These are phyloP conservation scores for Neolentinus lepideus DNA, from an alignment of 1,284 basidiomycete species.

Conservation along the genomic window DNA sequence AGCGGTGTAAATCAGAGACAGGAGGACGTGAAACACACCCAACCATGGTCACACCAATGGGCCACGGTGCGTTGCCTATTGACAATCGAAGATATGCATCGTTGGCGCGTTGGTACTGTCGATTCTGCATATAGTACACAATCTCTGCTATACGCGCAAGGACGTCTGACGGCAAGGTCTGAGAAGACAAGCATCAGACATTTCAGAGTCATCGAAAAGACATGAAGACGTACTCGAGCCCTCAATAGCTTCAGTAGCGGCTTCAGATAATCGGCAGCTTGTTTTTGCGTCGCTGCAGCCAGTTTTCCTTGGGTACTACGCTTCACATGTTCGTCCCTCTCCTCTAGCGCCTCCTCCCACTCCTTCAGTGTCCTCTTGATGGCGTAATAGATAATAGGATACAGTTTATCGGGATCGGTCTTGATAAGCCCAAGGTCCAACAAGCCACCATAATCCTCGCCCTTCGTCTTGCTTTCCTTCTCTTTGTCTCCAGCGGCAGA, in stretches of 20 bases:
- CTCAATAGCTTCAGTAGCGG: slow-evolving; percentile 91
- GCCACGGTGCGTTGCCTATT: slow-evolving; percentile 99
- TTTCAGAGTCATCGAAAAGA: neutral
- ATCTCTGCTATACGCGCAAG: slow-evolving; percentile 90
- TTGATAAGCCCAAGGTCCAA: slow-evolving; percentile 82
- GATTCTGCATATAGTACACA: slow-evolving; percentile 91
- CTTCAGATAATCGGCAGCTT: slow-evolving; percentile 95
- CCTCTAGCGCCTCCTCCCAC: slow-evolving; percentile 93
- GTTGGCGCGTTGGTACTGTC: slow-evolving; percentile 92
- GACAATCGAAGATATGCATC: slow-evolving; percentile 95
- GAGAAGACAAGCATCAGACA: neutral
- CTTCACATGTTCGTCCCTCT: slow-evolving; percentile 82
- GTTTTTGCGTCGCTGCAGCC: slow-evolving; percentile 91
- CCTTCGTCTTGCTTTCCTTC: slow-evolving; percentile 45
- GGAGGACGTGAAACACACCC: slow-evolving; percentile 48
- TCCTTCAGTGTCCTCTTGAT: slow-evolving; percentile 90
- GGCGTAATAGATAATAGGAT: slow-evolving; percentile 96
- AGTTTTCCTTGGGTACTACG: slow-evolving; percentile 88
- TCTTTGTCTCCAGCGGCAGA: slow-evolving; percentile 12
- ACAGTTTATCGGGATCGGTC: slow-evolving; percentile 91
- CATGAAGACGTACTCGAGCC: slow-evolving; percentile 56
- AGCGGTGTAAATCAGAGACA: neutral
- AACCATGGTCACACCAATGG: slow-evolving; percentile 99
- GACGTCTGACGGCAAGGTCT: slow-evolving; percentile 84
- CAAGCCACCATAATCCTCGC: slow-evolving; percentile 53